Conservation (phyloP, 2,329 filamentous ascomycete genomes). For the Sporothrix curviconia region DNA sequence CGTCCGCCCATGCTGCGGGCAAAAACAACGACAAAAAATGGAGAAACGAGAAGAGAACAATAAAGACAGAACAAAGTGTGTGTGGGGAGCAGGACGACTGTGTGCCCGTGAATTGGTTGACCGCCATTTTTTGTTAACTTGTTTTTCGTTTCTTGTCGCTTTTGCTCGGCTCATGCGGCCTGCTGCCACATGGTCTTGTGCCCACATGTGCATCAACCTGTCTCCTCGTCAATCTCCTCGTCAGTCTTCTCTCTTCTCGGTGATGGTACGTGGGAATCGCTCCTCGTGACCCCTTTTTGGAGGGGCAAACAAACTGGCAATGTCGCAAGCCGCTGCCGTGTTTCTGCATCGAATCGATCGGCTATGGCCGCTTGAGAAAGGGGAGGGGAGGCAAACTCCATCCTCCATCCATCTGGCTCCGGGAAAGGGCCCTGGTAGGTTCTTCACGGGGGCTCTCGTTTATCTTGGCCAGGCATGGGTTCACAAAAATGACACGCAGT, state of each 20-base stretch:
- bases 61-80: too few species aligned
- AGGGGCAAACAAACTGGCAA: too few species aligned
- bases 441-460: too few species aligned
- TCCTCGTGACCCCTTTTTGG: not conserved
- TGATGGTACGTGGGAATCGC: not conserved
- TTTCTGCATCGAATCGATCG: slow-evolving; percentile 2
- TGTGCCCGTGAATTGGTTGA: not conserved
- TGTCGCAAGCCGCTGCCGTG: slow-evolving; percentile 11
- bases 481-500: not conserved
- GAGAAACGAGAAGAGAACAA: too few species aligned
- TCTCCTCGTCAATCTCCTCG: not conserved
- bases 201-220: not conserved
- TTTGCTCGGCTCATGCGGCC: not conserved
- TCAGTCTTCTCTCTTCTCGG: not conserved
- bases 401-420: too few species aligned
- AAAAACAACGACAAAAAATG: too few species aligned
- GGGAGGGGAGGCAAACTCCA: not conserved
- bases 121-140: not conserved
- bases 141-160: not conserved
- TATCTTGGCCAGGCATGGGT: too few species aligned
- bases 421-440: too few species aligned
- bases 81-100: not conserved
- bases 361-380: slow-evolving; percentile 1
- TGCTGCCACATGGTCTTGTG: slow-evolving; percentile 7
- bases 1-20: not conserved